These are phyloP conservation scores for Fermentozyma sake DNA, from an alignment of 1,139 yeast genomes.

Conservation along the genomic window DNA sequence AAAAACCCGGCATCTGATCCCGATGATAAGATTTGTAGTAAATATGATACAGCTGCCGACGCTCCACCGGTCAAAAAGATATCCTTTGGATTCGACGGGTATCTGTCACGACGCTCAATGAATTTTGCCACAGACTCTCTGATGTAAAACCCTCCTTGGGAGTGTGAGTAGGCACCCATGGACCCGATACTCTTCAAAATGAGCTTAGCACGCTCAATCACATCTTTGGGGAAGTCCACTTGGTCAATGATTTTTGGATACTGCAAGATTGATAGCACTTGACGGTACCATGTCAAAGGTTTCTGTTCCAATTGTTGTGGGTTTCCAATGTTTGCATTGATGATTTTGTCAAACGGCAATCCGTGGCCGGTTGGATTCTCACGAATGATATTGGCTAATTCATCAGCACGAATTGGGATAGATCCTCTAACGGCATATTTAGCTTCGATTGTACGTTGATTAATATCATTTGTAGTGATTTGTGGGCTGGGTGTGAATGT, in stretches of 20 bases:
- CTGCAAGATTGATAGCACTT: constrained; percentile 79
- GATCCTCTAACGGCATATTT: constrained; percentile 94
- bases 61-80: constrained; percentile 92
- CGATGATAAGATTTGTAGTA: constrained; percentile 65
- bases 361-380: constrained; percentile 49
- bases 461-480: too few species aligned
- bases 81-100: constrained; percentile 56
- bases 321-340: constrained; percentile 92
- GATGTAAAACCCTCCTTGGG: constrained; percentile 76
- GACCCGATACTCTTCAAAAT: constrained; percentile 67
- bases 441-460: constrained; percentile 73
- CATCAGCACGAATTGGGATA: constrained; percentile 91
- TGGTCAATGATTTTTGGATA: constrained; percentile 62
- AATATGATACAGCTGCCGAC: constrained; percentile 78
- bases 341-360: constrained; percentile 71
- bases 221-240: constrained; percentile 59
- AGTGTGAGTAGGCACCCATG: constrained; percentile 90
- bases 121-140: constrained; percentile 79
- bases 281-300: constrained; percentile 93
- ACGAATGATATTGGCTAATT: constrained; percentile 53
- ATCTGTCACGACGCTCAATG: constrained; percentile 65
- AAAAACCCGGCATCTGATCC: constrained; percentile 75
- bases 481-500: too few species aligned
- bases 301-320: constrained; percentile 94
- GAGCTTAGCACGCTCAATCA: constrained; percentile 60